These are phyloP conservation scores for Stromatinia cepivora DNA, from an alignment of 2,329 filamentous ascomycete species.

Conservation along the genomic window DNA sequence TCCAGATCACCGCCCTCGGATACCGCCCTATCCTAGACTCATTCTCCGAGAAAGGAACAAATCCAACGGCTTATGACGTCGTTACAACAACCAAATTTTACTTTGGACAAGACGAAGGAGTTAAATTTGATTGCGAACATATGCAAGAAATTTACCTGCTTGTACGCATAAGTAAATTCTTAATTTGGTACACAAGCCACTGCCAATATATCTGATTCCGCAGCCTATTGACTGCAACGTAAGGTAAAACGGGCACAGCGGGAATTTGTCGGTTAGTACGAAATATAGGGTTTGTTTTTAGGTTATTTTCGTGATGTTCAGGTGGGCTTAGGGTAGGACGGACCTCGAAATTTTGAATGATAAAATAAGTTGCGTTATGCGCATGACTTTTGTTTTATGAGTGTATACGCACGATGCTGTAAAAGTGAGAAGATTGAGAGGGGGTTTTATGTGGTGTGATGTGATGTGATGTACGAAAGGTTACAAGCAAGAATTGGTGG, in stretches of 20 bases:
- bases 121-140: background rate
- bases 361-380: slow-evolving; percentile 10
- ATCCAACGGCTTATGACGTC: slow-evolving; percentile 11
- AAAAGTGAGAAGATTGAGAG: background rate
- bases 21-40: slow-evolving; percentile 4
- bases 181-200: slow-evolving; percentile 7
- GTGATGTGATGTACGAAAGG: slow-evolving; percentile 11
- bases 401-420: slow-evolving; percentile 3
- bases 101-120: background rate
- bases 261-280: background rate
- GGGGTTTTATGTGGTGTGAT: slow-evolving; percentile 5
- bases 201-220: background rate
- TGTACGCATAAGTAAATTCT: slow-evolving; percentile 1
- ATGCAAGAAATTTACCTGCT: background rate
- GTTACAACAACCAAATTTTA: background rate
- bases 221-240: background rate
- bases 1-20: slow-evolving; percentile 9
- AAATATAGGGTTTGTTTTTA: slow-evolving; percentile 1
- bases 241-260: slow-evolving; percentile 4
- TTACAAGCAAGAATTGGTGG: slow-evolving; percentile 19
- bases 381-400: slow-evolving; percentile 16
- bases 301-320: slow-evolving; percentile 5
- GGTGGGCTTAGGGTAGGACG: background rate
- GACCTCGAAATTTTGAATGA: background rate
- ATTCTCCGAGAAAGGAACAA: background rate